Evolutionary conservation across 148 eudicot genomes (phyloP).

Genomic region (Nepenthes mirabilis): DNA sequence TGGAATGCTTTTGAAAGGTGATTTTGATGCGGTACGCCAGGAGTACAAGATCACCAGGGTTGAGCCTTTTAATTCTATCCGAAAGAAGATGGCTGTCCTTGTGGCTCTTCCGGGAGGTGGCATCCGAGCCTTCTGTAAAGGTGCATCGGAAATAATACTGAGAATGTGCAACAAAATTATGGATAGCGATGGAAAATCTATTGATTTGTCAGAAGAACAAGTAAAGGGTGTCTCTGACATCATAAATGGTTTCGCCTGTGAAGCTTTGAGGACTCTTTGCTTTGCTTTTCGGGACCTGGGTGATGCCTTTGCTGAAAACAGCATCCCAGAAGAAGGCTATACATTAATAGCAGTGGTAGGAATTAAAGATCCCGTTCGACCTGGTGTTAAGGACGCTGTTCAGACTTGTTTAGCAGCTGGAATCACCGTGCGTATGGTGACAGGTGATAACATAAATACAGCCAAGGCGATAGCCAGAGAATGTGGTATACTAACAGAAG

Average conservation of each 20-base stretch:
- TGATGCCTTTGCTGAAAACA: background rate
- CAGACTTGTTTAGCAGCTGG: slow-evolving; percentile 71
- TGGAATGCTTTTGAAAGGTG: slow-evolving; percentile 56
- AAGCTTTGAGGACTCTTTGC: slow-evolving; percentile 69
- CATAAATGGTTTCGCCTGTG: slow-evolving; percentile 53
- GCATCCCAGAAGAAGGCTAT: slow-evolving; percentile 44
- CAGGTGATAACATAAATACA: slow-evolving; percentile 78
- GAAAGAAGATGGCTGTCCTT: slow-evolving; percentile 74
- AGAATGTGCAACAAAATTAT: slow-evolving; percentile 50
- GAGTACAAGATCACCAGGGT: slow-evolving; percentile 32
- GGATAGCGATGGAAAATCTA: slow-evolving; percentile 35
- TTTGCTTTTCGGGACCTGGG: slow-evolving; percentile 52
- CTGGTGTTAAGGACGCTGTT: slow-evolving; percentile 80
- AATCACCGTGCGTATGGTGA: slow-evolving; percentile 68
- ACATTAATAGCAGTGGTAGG: slow-evolving; percentile 63
- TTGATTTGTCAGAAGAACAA: slow-evolving; percentile 29
- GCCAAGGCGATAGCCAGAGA: slow-evolving; percentile 89
- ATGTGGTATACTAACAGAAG: slow-evolving; percentile 68
- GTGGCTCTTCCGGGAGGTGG: slow-evolving; percentile 28
- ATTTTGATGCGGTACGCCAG: slow-evolving; percentile 35
- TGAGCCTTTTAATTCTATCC: slow-evolving; percentile 83
- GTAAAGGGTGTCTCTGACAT: slow-evolving; percentile 27
- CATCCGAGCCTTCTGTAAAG: slow-evolving; percentile 52
- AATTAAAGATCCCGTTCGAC: slow-evolving; percentile 80
- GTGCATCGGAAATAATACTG: slow-evolving; percentile 68